phyloP scores from a whole-genome alignment of 768 basidiomycete genomes.

The Pleurotus giganteus region DNA sequence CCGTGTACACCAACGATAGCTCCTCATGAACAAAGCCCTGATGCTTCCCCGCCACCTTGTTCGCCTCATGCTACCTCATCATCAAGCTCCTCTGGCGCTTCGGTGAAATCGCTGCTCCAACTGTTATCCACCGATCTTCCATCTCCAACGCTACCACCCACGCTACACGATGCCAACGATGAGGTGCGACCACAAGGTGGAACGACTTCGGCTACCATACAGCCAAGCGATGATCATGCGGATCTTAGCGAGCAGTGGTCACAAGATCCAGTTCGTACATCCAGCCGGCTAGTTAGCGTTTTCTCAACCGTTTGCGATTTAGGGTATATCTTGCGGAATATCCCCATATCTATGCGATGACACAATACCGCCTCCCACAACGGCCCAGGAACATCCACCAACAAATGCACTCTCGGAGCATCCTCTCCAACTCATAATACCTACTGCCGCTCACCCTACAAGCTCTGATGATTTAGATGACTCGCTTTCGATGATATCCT shows the following conservation, averaged over 20 bases:
- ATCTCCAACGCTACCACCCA: neutral
- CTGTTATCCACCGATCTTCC: slow-evolving; percentile 11
- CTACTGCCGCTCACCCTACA: neutral
- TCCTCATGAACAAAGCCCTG: neutral
- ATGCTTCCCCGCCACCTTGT: slow-evolving; percentile 35
- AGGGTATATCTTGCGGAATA: neutral
- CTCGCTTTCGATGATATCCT: slow-evolving; percentile 3
- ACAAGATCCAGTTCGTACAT: slow-evolving; percentile 5
- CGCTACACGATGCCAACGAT: neutral
- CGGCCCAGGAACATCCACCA: too few relatives aligned
- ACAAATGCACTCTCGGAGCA: neutral
- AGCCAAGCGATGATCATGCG: neutral
- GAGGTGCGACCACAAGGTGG: neutral
- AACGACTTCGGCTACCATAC: neutral
- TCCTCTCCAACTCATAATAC: neutral
- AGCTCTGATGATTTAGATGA: neutral
- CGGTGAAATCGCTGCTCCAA: slow-evolving; percentile 18
- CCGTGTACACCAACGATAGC: neutral
- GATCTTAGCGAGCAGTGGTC: slow-evolving; percentile 1
- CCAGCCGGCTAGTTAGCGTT: neutral
- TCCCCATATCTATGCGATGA: too few relatives aligned
- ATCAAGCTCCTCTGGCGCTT: slow-evolving; percentile 20
- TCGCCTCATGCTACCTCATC: slow-evolving; percentile 24
- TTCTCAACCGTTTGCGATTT: neutral
- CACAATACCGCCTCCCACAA: too few relatives aligned